Conservation (phyloP, 805 yeast genomes). For the Sungouiozyma ichnusensis region DNA sequence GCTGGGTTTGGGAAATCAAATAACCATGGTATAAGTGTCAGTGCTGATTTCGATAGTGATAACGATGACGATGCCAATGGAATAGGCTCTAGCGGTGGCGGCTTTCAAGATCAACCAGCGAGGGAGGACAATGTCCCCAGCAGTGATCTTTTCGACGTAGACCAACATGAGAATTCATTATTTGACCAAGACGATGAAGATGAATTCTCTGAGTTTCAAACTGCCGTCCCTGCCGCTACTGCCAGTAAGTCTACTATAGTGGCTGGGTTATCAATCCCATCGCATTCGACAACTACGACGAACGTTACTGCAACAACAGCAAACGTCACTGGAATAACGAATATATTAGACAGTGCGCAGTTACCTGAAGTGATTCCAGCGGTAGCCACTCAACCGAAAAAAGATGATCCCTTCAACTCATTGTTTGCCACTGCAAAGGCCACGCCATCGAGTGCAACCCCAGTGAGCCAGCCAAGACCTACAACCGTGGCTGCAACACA, state of each 20-base stretch:
- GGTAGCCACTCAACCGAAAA: constrained; percentile 32
- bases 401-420: constrained; percentile 62
- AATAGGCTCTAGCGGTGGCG: constrained; percentile 35
- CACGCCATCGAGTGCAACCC: constrained; percentile 13
- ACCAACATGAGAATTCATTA: constrained; percentile 1
- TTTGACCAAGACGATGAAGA: constrained; percentile 41
- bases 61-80: constrained; percentile 33
- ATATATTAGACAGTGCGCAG: constrained; percentile 7
- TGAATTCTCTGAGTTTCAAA: constrained; percentile 74
- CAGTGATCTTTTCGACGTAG: not conserved
- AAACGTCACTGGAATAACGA: not conserved
- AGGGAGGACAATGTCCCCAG: not conserved
- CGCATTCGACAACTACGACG: constrained; percentile 4
- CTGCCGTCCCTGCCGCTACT: constrained; percentile 41
- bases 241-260: constrained; percentile 40
- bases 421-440: constrained; percentile 57
- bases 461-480: not conserved
- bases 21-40: constrained; percentile 24
- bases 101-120: constrained; percentile 24
- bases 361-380: constrained; percentile 21
- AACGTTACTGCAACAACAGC: not conserved
- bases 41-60: constrained; percentile 35
- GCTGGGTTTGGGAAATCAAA: constrained; percentile 21
- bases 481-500: constrained; percentile 2
- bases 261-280: constrained; percentile 6